Evolutionary conservation across 441 rosid species (phyloP).

Genomic region (Melastoma candidum): DNA sequence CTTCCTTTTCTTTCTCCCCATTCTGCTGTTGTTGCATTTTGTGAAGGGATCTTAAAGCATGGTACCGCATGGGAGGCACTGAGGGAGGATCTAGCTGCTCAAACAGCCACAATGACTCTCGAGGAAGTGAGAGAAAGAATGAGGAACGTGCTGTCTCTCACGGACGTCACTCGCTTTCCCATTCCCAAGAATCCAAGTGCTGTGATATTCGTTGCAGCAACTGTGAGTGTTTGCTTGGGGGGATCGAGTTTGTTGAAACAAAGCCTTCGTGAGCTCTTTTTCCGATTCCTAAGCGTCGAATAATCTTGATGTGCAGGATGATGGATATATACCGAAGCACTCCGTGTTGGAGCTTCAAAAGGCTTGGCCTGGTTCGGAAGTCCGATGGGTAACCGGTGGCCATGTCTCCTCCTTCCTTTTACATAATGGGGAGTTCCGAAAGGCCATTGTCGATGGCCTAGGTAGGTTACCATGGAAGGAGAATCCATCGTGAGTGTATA

Average conservation of each 20-base stretch:
- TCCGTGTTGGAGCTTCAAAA: slow-evolving; percentile 90
- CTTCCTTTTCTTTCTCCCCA: slow-evolving; percentile 95
- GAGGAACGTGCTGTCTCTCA: slow-evolving; percentile 86
- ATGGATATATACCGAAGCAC: slow-evolving; percentile 92
- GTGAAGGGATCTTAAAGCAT: slow-evolving; percentile 82
- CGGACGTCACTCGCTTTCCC: slow-evolving; percentile 96
- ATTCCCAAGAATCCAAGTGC: slow-evolving; percentile 72
- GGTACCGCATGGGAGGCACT: slow-evolving; percentile 97
- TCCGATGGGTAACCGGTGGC: slow-evolving; percentile 94
- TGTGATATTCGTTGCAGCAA: slow-evolving; percentile 87
- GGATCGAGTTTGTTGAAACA: slow-evolving; percentile 6
- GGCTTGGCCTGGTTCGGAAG: slow-evolving; percentile 99
- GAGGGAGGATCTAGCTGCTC: slow-evolving; percentile 70
- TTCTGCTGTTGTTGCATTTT: slow-evolving; percentile 88
- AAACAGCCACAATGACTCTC: slow-evolving; percentile 63
- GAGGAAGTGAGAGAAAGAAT: slow-evolving; percentile 89
- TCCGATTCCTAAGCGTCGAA: background rate
- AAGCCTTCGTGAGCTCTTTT: background rate
- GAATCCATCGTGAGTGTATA: slow-evolving; percentile 14
- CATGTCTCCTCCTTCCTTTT: slow-evolving; percentile 84
- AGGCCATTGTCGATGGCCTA: slow-evolving; percentile 53
- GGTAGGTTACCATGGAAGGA: slow-evolving; percentile 57
- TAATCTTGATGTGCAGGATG: slow-evolving; percentile 44
- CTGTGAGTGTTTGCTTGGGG: slow-evolving; percentile 49
- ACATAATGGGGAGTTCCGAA: slow-evolving; percentile 68